Base-by-base conservation (phyloP, 805 yeast genomes). In the Candida nemodendra region DNA sequence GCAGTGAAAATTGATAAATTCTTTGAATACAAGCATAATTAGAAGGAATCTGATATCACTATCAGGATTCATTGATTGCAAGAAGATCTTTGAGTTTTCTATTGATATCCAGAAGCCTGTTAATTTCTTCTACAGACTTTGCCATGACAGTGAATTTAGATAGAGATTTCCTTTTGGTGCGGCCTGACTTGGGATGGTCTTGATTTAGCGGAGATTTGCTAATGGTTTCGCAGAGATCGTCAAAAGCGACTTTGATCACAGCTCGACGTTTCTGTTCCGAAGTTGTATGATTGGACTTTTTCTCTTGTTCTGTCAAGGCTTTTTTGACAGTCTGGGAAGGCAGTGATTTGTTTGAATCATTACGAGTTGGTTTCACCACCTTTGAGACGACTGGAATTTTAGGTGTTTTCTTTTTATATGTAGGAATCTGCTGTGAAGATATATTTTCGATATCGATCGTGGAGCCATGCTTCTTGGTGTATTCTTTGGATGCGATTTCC, bases 231-330 rank as follows among this genome's bases (percentile, higher is more conserved):
- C 63, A 57, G 14, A 67, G 50, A 12, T 57, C 47, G 32, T 67
- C 69, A 41, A 62, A 67, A 3, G 71, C 64, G 12, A 46, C 49
- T 38, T 64, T 64, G 35, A 68, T 66, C 32, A 59, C 47, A 17
- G 56, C 53, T 31, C 72, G 54, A 25, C 72, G 51, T 42, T 57
- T 61, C 48, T 67, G 69, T 50, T 67, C 72, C 26, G 65, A 60
- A n/a, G 64, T 51, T 4, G 68, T 62, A 44, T 67, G 72, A 39
- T 65, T 59, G 19, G 50, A 39, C 32, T 66, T 51, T 42, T 64
- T 66, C 40, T 66, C 68, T 37, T 59, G 61, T 26, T 53, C 54
- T 1, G 64, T 41, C 18, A 67, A 38, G 4, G 28, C 18, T 12
- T 36, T 39, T 34, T 42, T 49, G 3, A 41, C 23, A 4, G 30